A percentile compares a stretch with the other conserved stretches of the same genome.
These are phyloP conservation scores for Psilocybe azurescens DNA, from an alignment of 768 basidiomycete species.

Conservation along the genomic window DNA sequence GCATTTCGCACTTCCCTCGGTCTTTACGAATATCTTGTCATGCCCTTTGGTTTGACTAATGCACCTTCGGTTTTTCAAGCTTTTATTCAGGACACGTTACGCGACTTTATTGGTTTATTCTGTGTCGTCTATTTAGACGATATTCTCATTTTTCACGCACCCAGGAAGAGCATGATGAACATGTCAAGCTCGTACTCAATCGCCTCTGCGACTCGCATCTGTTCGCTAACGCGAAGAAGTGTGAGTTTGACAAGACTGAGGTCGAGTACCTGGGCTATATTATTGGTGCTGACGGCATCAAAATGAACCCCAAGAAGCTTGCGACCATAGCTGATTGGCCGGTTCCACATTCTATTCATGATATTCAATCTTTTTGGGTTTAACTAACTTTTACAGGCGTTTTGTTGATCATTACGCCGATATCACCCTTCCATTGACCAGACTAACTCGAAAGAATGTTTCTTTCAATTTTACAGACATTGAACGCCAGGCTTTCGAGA, in stretches of 20 bases:
- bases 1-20: constrained; percentile 44
- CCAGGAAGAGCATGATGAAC: constrained; percentile 37
- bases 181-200: constrained; percentile 38
- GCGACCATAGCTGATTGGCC: constrained; percentile 43
- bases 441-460: constrained; percentile 23
- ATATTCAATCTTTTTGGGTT: constrained; percentile 49
- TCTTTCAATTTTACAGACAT: constrained; percentile 17
- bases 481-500: constrained; percentile 27
- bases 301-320: constrained; percentile 46
- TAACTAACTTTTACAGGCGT: constrained; percentile 48
- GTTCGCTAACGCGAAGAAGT: constrained; percentile 45
- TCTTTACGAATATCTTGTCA: constrained; percentile 42
- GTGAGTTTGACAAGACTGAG: constrained; percentile 37
- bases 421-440: constrained; percentile 35
- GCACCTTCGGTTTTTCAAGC: constrained; percentile 47
- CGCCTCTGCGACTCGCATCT: constrained; percentile 31
- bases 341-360: constrained; percentile 17
- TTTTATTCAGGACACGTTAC: constrained; percentile 46
- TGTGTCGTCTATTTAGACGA: constrained; percentile 50
- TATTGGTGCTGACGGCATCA: constrained; percentile 30
- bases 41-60: constrained; percentile 46
- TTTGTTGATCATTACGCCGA: constrained; percentile 42
- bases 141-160: constrained; percentile 47
- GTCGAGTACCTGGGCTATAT: constrained; percentile 50
- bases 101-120: constrained; percentile 39